Conservation (phyloP, 2,329 filamentous ascomycete genomes). For the Gremmenia infestans region DNA sequence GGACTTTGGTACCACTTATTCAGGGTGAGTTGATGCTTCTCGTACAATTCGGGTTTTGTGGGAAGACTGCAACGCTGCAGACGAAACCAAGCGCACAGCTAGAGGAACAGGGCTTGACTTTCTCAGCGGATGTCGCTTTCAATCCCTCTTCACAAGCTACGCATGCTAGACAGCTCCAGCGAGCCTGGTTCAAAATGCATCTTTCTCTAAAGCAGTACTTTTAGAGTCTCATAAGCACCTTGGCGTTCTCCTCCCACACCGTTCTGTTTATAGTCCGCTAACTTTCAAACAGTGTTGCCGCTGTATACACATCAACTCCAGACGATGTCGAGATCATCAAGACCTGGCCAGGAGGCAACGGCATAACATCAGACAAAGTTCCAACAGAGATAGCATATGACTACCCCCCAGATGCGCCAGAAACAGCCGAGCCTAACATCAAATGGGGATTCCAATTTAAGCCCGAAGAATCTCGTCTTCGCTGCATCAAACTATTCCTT, state of each 20-base stretch:
- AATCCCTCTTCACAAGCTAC: neutral
- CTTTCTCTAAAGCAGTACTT: neutral
- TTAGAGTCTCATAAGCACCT: neutral
- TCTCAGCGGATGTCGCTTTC: neutral
- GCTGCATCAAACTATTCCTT: constrained; percentile 81
- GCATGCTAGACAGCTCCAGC: neutral
- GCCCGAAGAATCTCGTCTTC: constrained; percentile 68
- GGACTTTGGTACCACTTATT: constrained; percentile 83
- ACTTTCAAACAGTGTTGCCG: constrained; percentile 51
- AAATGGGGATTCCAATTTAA: constrained; percentile 84
- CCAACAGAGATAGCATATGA: constrained; percentile 69
- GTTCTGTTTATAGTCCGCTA: constrained; percentile 5
- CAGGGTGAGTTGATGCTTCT: constrained; percentile 50
- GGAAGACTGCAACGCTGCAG: neutral
- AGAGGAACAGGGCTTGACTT: neutral
- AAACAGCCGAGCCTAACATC: constrained; percentile 42
- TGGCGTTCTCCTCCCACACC: neutral
- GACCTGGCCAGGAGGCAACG: constrained; percentile 77
- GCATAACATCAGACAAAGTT: constrained; percentile 84
- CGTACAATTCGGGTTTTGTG: neutral
- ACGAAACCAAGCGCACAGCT: neutral
- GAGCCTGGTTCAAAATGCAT: neutral
- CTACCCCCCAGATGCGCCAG: constrained; percentile 34
- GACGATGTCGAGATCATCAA: constrained; percentile 82
- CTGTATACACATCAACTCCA: constrained; percentile 68